Base-by-base conservation (phyloP, 2,329 filamentous ascomycete species). In the Aspergillus clavatus region DNA sequence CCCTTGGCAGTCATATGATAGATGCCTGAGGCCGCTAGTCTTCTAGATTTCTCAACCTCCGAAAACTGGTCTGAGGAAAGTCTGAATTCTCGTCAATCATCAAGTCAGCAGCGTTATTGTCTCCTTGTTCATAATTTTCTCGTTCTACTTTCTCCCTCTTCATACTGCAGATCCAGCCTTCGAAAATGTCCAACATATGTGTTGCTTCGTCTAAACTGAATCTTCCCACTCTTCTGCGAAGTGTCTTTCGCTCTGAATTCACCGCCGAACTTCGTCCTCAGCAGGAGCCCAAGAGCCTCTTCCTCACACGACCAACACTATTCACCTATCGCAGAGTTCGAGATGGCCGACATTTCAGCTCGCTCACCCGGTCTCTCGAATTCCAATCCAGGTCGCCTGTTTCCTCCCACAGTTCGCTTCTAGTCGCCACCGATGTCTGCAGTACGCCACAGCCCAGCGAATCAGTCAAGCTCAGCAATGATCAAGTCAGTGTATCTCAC, bases 131-230 rank as follows among this genome's bases (percentile, higher is more conserved):
- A n/a, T n/a, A n/a, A n/a, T n/a, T n/a, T n/a, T n/a, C n/a, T n/a
- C n/a, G 18, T 28, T 42, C 16, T 24, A 19, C 22, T 31, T 27
- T 43, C 26, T n/a, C 18, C 19, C 31, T 18, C 19, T n/a, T n/a
- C n/a, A n/a, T 24, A 24, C 23, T 24, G 23, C 23, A 4, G 8
- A 5, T 24, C 4, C 8, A 24, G 23, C n/a, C 3, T 18, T 11
- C 14, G 19, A 36, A 8, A 10, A 63, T 64, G 59, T 46, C 47
- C 12, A 42, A 38, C 7, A 46, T 51, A 38, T 65, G 57, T 38
- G 27, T 51, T 37, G 49, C 54, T 3, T 59, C 61, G n/a, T 52
- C 58, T 2, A 60, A 41, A 10, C 37, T 63, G 43, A 52, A 55
- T 22, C 45, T 65, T 10, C 52, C 64, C 8, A 51, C 43, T 4